Evolutionary conservation across 2,329 filamentous ascomycete genomes (phyloP).

Genomic region (Ascocoryne sarcoides): DNA sequence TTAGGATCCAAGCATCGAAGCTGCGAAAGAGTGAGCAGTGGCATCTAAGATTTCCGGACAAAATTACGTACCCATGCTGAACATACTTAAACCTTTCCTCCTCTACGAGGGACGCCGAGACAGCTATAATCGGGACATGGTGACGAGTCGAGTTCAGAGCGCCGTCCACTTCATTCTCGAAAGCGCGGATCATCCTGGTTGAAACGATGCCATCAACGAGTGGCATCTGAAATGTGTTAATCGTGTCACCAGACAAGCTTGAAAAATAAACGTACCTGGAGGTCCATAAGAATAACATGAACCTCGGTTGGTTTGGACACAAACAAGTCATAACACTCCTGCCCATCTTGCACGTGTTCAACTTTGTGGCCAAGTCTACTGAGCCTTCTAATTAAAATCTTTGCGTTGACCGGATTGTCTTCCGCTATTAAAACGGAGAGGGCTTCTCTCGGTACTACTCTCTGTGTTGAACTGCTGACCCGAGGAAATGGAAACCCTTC

Average conservation of each 20-base stretch:
- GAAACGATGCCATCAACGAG: conserved; percentile 16
- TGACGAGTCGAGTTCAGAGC: background rate
- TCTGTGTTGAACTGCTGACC: background rate
- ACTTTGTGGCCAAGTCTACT: conserved; percentile 63
- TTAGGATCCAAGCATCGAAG: conserved; percentile 21
- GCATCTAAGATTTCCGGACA: background rate
- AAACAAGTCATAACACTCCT: conserved; percentile 66
- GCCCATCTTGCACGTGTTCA: conserved; percentile 64
- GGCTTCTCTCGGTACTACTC: background rate
- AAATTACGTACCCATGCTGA: conserved; percentile 18
- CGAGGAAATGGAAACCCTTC: background rate
- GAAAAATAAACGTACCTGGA: conserved; percentile 13
- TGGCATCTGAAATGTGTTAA: conserved; percentile 16
- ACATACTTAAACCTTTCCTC: conserved; percentile 18
- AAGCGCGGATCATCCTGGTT: conserved; percentile 19
- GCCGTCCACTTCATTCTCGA: conserved; percentile 12
- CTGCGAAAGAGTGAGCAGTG: conserved; percentile 3
- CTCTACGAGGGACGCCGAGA: conserved; percentile 17
- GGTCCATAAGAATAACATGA: conserved; percentile 23
- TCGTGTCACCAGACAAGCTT: background rate
- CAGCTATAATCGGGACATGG: conserved; percentile 17
- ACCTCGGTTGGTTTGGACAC: conserved; percentile 38
- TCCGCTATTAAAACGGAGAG: conserved; percentile 63
- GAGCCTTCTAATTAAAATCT: conserved; percentile 66
- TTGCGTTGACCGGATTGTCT: conserved; percentile 75